Base-by-base conservation (phyloP, 306 rosid species). In the Argentina anserina region DNA sequence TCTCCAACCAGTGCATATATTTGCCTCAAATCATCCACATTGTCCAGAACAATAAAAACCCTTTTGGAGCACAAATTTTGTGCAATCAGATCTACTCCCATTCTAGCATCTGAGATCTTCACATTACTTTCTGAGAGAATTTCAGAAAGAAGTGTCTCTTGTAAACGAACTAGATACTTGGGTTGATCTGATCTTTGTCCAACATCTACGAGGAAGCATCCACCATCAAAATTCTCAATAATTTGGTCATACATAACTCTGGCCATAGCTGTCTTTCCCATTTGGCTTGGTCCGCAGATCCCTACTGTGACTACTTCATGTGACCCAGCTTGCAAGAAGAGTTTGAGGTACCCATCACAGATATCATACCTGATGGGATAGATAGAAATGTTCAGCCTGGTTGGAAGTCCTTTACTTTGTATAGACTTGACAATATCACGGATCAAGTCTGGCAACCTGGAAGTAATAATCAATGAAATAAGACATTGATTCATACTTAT, bases 221-320 rank as follows among this genome's bases (percentile, higher is more conserved):
- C 70, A 4, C 69, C 74, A 29, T 76, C 75, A 60, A 67, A 76
- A n/a, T 73, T 76, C 25, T 13, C 49, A 4, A 17, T 26, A 15
- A 68, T 58, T 23, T 43, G 41, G 0, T 76, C 53, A 23, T 50
- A 76, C 36, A 69, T 15, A 43, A 67, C 46, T 33, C 49, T 58
- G 18, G 75, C 75, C 70, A 76, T 76, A 34, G 39, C 69, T 45
- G 75, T 76, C 50, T 76, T 76, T 46, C 75, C 75, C 80, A 76
- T 68, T 42, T 56, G n/a, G 29, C 61, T 36, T 33, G 55, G 68
- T 3, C 80, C 80, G n/a, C 74, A 76, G 31, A 76, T 4, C 20
- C 80, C 80, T 43, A 56, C 69, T n/a, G 46, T 43, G 17, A 58
- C 7, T 1, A 68, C 74, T 33, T 68, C 69, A 4, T 45, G 23